Percentiles rank a stretch among this genome's conserved stretches.
Evolutionary conservation across 2,329 filamentous ascomycete genomes (phyloP).

Genomic region (Aspergillus quadrilineatus): DNA sequence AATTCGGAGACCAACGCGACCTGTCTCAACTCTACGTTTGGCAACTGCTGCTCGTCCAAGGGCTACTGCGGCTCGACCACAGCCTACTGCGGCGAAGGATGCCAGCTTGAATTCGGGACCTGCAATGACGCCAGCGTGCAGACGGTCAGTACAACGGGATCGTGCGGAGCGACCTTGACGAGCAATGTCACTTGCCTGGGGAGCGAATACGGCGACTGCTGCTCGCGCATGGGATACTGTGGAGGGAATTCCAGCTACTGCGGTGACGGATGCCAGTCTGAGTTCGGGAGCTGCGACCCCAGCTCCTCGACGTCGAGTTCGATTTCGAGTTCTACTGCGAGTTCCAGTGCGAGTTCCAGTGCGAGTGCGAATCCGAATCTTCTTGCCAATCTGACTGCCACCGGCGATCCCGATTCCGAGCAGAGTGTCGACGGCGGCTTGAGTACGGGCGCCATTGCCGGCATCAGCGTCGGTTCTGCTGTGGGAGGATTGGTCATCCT

Average conservation of each 20-base stretch:
- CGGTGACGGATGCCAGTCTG: constrained; percentile 5
- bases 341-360: too few species aligned
- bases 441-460: constrained; percentile 9
- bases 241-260: constrained; percentile 5
- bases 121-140: constrained; percentile 2
- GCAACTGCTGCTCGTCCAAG: constrained; percentile 13
- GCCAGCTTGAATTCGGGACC: background rate
- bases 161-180: constrained; percentile 5
- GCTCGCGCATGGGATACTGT: constrained; percentile 7
- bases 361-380: background rate
- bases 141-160: constrained; percentile 5
- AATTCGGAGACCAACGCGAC: constrained; percentile 8
- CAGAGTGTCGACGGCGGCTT: background rate
- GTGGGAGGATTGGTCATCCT: background rate
- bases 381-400: background rate
- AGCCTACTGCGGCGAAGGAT: constrained; percentile 11
- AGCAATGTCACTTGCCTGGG: constrained; percentile 12
- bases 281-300: constrained; percentile 1
- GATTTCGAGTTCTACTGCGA: background rate
- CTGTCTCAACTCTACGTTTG: constrained; percentile 8
- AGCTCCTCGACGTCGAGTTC: background rate
- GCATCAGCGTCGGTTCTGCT: constrained; percentile 6
- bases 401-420: background rate
- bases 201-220: constrained; percentile 10
- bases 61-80: constrained; percentile 9